Conservation (phyloP, 768 basidiomycete species). For the Trichaptum fuscoviolaceum region DNA sequence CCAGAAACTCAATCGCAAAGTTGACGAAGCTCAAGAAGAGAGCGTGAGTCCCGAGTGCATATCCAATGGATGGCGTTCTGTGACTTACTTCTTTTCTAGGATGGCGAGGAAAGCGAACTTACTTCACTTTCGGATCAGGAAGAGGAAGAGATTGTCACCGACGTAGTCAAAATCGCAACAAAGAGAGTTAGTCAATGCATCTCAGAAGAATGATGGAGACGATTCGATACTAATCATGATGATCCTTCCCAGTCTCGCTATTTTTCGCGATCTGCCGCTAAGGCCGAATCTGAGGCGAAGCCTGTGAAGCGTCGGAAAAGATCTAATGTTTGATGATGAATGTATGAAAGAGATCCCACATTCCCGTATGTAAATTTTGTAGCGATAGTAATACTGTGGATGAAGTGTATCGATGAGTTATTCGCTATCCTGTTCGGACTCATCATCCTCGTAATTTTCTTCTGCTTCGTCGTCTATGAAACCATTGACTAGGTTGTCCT, state of each 20-base stretch:
- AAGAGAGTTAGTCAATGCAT: not conserved
- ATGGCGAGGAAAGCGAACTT: slow-evolving; percentile 1
- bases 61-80: not conserved
- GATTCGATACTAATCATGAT: not conserved
- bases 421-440: slow-evolving; percentile 45
- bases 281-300: not conserved
- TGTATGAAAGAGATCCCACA: not conserved
- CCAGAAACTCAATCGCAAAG: slow-evolving; percentile 31
- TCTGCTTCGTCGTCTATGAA: slow-evolving; percentile 64
- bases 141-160: not conserved
- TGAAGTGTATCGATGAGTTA: slow-evolving; percentile 3
- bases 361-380: not conserved
- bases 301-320: not conserved
- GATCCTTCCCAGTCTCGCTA: not conserved
- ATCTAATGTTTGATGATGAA: not conserved
- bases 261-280: not conserved
- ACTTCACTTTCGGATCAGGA: not conserved
- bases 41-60: not conserved
- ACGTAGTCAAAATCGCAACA: not conserved
- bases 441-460: slow-evolving; percentile 46
- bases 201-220: not conserved
- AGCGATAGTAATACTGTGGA: slow-evolving; percentile 3
- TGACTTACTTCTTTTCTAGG: not conserved
- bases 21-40: not conserved
- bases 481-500: slow-evolving; percentile 31